These are phyloP conservation scores for Bisporella sp. DNA, from an alignment of 2,329 filamentous ascomycete species.

Conservation along the genomic window DNA sequence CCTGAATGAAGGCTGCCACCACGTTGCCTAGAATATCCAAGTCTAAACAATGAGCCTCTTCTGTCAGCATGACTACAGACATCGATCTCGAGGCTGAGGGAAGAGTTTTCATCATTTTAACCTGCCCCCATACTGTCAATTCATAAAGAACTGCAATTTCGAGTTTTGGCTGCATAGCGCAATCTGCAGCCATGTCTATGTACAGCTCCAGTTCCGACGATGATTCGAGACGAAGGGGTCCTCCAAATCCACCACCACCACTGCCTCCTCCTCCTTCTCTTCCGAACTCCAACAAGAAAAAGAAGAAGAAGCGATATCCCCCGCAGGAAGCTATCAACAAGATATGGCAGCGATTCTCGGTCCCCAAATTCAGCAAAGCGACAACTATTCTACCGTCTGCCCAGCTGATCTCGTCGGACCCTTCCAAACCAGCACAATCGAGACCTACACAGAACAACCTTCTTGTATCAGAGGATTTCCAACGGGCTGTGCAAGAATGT, in stretches of 20 bases:
- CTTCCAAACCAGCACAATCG: constrained; percentile 22
- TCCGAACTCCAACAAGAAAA: constrained; percentile 35
- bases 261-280: constrained; percentile 7
- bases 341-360: constrained; percentile 57
- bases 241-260: neutral
- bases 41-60: too few relatives aligned
- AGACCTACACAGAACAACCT: constrained; percentile 50
- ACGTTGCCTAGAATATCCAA: too few relatives aligned
- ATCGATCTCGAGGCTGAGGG: too few relatives aligned
- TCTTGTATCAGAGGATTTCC: constrained; percentile 55
- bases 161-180: too few relatives aligned
- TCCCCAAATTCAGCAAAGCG: constrained; percentile 57
- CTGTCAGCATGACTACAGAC: too few relatives aligned
- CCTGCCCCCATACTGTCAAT: too few relatives aligned
- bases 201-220: neutral
- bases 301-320: constrained; percentile 49
- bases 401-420: constrained; percentile 4
- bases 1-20: too few relatives aligned
- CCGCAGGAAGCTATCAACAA: constrained; percentile 61
- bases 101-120: too few relatives aligned
- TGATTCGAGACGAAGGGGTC: neutral
- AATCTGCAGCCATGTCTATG: neutral
- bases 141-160: too few relatives aligned
- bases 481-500: constrained; percentile 65
- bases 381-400: constrained; percentile 50